Percentiles rank a stretch among this genome's conserved stretches.
Conservation (phyloP, 2,329 filamentous ascomycete species). For the Emergomyces orientalis region DNA sequence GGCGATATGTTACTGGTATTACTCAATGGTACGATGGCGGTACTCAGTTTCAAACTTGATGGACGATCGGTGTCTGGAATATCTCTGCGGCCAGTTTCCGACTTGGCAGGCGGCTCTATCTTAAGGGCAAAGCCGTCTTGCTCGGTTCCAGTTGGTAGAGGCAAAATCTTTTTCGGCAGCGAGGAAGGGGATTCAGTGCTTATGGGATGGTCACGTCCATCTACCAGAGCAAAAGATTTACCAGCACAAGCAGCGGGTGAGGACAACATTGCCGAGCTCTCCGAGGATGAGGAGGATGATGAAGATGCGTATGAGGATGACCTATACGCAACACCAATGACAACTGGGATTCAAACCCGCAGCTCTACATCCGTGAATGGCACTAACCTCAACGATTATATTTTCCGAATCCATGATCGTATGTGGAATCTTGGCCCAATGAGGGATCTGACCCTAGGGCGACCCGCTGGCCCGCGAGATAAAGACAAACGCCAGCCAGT, state of each 20-base stretch:
- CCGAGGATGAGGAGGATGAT: conserved; percentile 47
- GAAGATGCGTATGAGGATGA: conserved; percentile 52
- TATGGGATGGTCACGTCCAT: conserved; percentile 66
- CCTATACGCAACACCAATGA: conserved; percentile 34
- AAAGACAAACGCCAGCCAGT: conserved; percentile 39
- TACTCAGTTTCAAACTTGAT: conserved; percentile 76
- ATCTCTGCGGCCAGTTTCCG: conserved; percentile 55
- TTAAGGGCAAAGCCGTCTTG: conserved; percentile 59
- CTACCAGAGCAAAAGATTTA: conserved; percentile 49
- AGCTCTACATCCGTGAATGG: conserved; percentile 19
- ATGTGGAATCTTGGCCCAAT: conserved; percentile 73
- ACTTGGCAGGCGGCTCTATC: conserved; percentile 54
- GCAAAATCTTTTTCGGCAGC: conserved; percentile 73
- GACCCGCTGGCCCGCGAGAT: conserved; percentile 31
- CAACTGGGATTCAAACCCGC: conserved; percentile 14
- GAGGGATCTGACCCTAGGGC: conserved; percentile 62
- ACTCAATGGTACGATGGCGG: conserved; percentile 61
- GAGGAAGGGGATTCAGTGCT: conserved; percentile 73
- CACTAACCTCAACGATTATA: conserved; percentile 46
- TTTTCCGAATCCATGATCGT: conserved; percentile 67
- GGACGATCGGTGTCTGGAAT: conserved; percentile 86
- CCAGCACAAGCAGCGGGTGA: conserved; percentile 48
- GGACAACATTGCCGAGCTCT: conserved; percentile 41
- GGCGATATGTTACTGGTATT: conserved; percentile 81
- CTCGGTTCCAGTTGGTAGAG: conserved; percentile 57